Conservation (phyloP, 768 basidiomycete species). For the Mycena polygramma region DNA sequence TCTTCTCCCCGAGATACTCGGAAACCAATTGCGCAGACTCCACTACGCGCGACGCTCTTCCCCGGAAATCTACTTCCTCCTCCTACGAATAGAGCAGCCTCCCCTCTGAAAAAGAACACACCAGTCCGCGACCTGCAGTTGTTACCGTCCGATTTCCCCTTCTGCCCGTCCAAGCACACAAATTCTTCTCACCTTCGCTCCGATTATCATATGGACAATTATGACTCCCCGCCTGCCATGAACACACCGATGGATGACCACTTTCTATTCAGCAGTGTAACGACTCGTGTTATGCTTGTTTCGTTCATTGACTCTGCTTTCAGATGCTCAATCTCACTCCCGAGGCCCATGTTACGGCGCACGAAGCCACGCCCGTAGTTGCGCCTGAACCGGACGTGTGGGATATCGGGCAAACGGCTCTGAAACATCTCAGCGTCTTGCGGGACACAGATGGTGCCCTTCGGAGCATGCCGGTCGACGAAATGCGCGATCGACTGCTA, state of each 20-base stretch:
- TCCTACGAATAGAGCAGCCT: background rate
- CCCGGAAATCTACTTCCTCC: constrained; percentile 7
- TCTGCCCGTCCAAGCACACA: background rate
- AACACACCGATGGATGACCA: constrained; percentile 12
- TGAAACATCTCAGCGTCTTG: constrained; percentile 53
- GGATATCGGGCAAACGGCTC: constrained; percentile 45
- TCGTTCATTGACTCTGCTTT: constrained; percentile 4
- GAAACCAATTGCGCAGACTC: background rate
- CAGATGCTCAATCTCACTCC: constrained; percentile 27
- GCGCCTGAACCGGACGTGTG: constrained; percentile 28
- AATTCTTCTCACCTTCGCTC: constrained; percentile 6
- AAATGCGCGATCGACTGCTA: constrained; percentile 48
- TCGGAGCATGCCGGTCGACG: constrained; percentile 37
- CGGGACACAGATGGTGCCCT: constrained; percentile 25
- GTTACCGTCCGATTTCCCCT: constrained; percentile 6
- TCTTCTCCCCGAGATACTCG: background rate
- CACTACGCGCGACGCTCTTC: constrained; percentile 1
- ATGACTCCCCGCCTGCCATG: background rate
- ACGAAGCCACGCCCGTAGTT: background rate
- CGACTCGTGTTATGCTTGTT: background rate
- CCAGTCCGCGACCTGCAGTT: background rate
- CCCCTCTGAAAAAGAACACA: background rate
- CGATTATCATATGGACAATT: constrained; percentile 1
- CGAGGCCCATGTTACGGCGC: constrained; percentile 14
- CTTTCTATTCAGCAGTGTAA: constrained; percentile 22